Base-by-base conservation (phyloP, 2,329 filamentous ascomycete genomes). In the Lecanicillium sp. region DNA sequence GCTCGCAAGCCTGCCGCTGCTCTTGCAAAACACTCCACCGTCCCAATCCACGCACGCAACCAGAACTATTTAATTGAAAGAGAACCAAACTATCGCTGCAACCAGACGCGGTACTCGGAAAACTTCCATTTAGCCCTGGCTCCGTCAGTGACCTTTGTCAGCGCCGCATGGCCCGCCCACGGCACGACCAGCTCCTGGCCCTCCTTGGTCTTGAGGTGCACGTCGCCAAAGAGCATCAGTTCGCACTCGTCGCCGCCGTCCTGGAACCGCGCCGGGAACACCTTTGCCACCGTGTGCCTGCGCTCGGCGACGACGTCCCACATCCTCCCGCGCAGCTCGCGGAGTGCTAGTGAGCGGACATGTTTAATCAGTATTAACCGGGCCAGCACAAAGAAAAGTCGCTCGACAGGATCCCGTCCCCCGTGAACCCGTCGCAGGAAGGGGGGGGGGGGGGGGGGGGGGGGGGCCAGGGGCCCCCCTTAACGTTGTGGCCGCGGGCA, bases 261-360 rank as follows among this genome's bases (percentile, higher is more conserved):
- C n/a, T 53, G 33, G 48, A 71, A 71, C 4, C 51, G 51, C 1
- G 60, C 69, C 15, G 69, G 67, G 48, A 73, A 74, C 7, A 72
- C 67, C 55, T 69, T 69, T 24, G 55, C 55, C 21, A 71, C 62
- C 2, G 55, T 64, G 57, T 75, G 72, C 50, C 58, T 67, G 32
- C 72, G 62, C 30, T 62, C 59, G 48, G 58, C 55, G 17, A 73
- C 65, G 17, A 56, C 53, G 11, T 67, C 61, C 70, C 72, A 73
- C 72, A 74, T 75, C 20, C 62, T 58, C 15, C 53, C 52, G 29
- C 73, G 65, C 23, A 74, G 53, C 33, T 57, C 56, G 4, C 62
- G 62, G 40, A 75, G n/a, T n/a, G n/a, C n/a, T n/a, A n/a, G n/a
- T n/a, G n/a, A n/a, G n/a, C n/a, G n/a, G n/a, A n/a, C n/a, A n/a